phyloP scores from a whole-genome alignment of 2,329 filamentous ascomycete genomes.

The Cladosporium sp. region DNA sequence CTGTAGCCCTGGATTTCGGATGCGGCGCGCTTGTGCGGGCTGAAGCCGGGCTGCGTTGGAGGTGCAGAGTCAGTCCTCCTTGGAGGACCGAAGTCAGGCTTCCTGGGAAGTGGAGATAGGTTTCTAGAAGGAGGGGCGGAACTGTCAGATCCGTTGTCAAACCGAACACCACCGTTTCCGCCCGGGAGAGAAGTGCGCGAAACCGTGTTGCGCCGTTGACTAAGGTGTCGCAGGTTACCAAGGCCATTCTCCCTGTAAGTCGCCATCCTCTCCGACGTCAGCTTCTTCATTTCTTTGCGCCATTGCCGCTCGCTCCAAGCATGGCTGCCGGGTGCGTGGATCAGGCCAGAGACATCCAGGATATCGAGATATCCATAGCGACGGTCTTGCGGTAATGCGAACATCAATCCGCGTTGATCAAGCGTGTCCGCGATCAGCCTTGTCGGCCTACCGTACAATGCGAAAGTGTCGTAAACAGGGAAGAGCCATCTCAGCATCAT shows the following conservation, averaged over 20 bases:
- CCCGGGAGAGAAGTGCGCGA: constrained; percentile 32
- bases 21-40: constrained; percentile 42
- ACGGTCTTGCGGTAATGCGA: constrained; percentile 85
- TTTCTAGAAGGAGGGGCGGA: constrained; percentile 42
- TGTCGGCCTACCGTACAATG: constrained; percentile 80
- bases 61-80: constrained; percentile 41
- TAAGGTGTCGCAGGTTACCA: constrained; percentile 21
- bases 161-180: constrained; percentile 32
- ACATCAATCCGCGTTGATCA: constrained; percentile 89
- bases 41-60: constrained; percentile 23
- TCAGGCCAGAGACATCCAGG: constrained; percentile 73
- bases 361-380: constrained; percentile 88
- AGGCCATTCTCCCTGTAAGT: constrained; percentile 22
- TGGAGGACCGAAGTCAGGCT: constrained; percentile 25
- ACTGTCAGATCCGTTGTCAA: constrained; percentile 37
- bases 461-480: constrained; percentile 88
- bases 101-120: constrained; percentile 35
- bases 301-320: constrained; percentile 82
- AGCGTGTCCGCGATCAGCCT: constrained; percentile 80
- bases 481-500: constrained; percentile 91
- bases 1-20: constrained; percentile 43
- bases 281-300: constrained; percentile 81
- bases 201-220: constrained; percentile 37
- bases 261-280: constrained; percentile 74
- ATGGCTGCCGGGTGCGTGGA: constrained; percentile 69